Evolutionary conservation across 139 green algal genomes (phyloP), one percentile per base, ranked within the genome.

Genomic region (Tetradesmus lagerheimii): DNA sequence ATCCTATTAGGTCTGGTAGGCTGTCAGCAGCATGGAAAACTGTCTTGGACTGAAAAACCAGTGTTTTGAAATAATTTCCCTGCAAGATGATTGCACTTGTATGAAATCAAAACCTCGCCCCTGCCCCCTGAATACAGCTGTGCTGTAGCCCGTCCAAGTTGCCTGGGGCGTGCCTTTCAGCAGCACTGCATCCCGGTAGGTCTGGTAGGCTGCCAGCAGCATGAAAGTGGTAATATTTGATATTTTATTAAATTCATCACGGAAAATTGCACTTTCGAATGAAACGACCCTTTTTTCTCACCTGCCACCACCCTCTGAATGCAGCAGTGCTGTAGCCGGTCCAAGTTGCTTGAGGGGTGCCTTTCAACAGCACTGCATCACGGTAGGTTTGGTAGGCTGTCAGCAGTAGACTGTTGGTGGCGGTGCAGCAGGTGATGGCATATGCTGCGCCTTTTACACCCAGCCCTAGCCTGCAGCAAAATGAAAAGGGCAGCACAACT

Each of bases 401-500:
- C 31, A 78, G 31, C 29, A 91, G 43, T 31, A 81, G 15, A 9
- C 43, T n/a, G 80, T 83, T 88, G 39, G 88, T 91, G 62, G 43
- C 80, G 0, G 64, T 88, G 62, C 62, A 91, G 27, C 80, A 67
- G 23, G 94, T 67, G 62, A 94, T 88, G 0, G 95, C 95, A 64
- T 82, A 50, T 12, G 95, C 95, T 18, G 95, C 95, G 31, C 95
- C 95, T 23, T 95, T 90, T 12, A 96, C 67, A n/a, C 94, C 93
- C 75, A 89, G 37, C 6, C 81, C 76, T 20, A 75, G 34, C 23
- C 86, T 86, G 76, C 43, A 20, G 1, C n/a, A 50, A 43, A 27
- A 12, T 38, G 38, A 38, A 67, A 20, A 35, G 64, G 14, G 37
- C 35, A 27, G 67, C n/a, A n/a, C n/a, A n/a, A n/a, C n/a, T n/a